Conservation (phyloP, 495 filamentous ascomycete genomes). For the Penicillium paxilli region DNA sequence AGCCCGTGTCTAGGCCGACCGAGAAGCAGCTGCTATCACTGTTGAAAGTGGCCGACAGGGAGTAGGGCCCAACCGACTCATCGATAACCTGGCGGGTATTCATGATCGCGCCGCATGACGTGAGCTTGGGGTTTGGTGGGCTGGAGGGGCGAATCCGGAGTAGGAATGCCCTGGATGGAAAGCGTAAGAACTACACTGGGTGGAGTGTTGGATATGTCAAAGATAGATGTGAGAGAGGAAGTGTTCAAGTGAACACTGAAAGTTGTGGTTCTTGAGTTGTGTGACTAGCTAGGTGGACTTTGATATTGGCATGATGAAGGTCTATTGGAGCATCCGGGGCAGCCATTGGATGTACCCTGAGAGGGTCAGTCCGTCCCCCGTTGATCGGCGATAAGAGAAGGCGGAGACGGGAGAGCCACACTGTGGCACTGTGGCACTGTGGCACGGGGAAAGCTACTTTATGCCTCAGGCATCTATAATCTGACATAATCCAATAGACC, state of each 20-base stretch:
- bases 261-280: too few species aligned
- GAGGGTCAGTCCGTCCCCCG: too few species aligned
- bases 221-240: too few species aligned
- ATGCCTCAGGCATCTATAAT: constrained; percentile 10
- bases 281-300: too few species aligned
- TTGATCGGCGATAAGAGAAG: constrained; percentile 30
- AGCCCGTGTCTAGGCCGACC: constrained; percentile 83
- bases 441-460: too few species aligned
- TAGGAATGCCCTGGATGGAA: not conserved
- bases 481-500: constrained; percentile 27
- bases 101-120: constrained; percentile 56
- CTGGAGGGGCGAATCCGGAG: not conserved
- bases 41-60: constrained; percentile 85
- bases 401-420: constrained; percentile 13
- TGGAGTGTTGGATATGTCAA: too few species aligned
- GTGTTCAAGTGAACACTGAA: too few species aligned
- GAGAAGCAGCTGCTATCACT: constrained; percentile 84
- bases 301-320: too few species aligned
- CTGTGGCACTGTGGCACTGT: too few species aligned
- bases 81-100: constrained; percentile 89
- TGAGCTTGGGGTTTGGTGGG: not conserved
- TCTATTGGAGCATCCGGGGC: not conserved
- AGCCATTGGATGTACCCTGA: too few species aligned
- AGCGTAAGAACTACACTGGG: too few species aligned
- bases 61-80: constrained; percentile 68